Conservation (phyloP, 2,329 filamentous ascomycete genomes). For the Verticillium nonalfalfae region DNA sequence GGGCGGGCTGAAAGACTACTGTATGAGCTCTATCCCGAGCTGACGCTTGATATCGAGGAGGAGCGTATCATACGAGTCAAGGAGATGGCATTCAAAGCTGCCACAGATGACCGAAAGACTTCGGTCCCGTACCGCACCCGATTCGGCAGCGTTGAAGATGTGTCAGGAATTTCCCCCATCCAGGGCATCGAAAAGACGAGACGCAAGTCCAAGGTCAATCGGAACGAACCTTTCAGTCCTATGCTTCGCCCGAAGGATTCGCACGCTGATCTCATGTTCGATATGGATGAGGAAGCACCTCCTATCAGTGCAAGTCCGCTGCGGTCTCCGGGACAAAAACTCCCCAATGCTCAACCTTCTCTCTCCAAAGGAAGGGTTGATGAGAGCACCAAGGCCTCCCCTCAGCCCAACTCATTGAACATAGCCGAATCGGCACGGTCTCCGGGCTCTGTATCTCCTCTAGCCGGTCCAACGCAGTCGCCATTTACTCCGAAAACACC, state of each 20-base stretch:
- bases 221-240: constrained; percentile 58
- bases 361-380: neutral
- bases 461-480: neutral
- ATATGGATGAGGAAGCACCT: constrained; percentile 77
- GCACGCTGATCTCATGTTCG: constrained; percentile 75
- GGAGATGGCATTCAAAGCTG: constrained; percentile 65
- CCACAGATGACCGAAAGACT: constrained; percentile 52
- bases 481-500: neutral
- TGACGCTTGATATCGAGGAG: constrained; percentile 60
- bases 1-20: constrained; percentile 62
- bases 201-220: constrained; percentile 36
- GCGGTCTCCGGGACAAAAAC: constrained; percentile 4
- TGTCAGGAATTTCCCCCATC: constrained; percentile 26
- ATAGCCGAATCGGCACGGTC: neutral
- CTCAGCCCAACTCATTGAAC: neutral
- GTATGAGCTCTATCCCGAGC: constrained; percentile 56
- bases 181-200: constrained; percentile 35
- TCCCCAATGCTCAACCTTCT: constrained; percentile 1
- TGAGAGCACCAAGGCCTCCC: neutral
- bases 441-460: neutral
- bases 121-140: constrained; percentile 55
- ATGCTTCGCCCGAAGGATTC: constrained; percentile 63
- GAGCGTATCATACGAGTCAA: constrained; percentile 65
- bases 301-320: constrained; percentile 20
- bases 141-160: constrained; percentile 60